A percentile compares a stretch with the other conserved stretches of the same genome.
phyloP scores from a whole-genome alignment of 2,329 filamentous ascomycete genomes.

The Fusarium sp. region DNA sequence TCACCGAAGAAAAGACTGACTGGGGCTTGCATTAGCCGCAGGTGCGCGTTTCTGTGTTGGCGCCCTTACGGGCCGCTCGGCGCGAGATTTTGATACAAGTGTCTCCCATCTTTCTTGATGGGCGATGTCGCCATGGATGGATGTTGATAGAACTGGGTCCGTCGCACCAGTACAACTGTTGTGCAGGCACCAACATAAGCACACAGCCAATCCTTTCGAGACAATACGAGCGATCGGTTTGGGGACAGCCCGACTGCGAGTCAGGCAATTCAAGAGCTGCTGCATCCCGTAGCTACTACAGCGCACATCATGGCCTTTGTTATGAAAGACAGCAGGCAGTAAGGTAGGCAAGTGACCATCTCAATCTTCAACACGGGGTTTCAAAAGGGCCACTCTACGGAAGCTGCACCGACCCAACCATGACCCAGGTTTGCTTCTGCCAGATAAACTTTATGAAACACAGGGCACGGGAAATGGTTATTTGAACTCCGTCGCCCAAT shows the following conservation, averaged over 20 bases:
- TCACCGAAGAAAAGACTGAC: slow-evolving; percentile 9
- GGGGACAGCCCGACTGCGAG: background rate
- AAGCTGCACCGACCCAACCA: background rate
- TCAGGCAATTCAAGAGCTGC: background rate
- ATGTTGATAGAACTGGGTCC: slow-evolving; percentile 13
- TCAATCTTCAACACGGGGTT: background rate
- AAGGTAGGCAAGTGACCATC: background rate
- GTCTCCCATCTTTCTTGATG: slow-evolving; percentile 32
- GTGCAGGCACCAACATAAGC: slow-evolving; percentile 21
- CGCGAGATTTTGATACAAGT: slow-evolving; percentile 31
- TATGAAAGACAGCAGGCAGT: background rate
- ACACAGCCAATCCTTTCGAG: background rate
- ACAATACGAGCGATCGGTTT: slow-evolving; percentile 1
- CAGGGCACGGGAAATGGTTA: background rate
- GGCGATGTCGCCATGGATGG: slow-evolving; percentile 38
- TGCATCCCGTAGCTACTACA: background rate
- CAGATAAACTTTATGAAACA: background rate
- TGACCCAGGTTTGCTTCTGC: background rate
- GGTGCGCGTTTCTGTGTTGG: slow-evolving; percentile 26
- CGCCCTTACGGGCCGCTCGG: slow-evolving; percentile 31
- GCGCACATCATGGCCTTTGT: background rate
- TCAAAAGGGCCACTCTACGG: background rate
- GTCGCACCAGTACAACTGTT: slow-evolving; percentile 16
- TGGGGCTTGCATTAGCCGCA: slow-evolving; percentile 40
- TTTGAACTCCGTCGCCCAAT: background rate